These are phyloP conservation scores for Daedaleopsis sinensis DNA, from an alignment of 768 basidiomycete species.

Conservation along the genomic window DNA sequence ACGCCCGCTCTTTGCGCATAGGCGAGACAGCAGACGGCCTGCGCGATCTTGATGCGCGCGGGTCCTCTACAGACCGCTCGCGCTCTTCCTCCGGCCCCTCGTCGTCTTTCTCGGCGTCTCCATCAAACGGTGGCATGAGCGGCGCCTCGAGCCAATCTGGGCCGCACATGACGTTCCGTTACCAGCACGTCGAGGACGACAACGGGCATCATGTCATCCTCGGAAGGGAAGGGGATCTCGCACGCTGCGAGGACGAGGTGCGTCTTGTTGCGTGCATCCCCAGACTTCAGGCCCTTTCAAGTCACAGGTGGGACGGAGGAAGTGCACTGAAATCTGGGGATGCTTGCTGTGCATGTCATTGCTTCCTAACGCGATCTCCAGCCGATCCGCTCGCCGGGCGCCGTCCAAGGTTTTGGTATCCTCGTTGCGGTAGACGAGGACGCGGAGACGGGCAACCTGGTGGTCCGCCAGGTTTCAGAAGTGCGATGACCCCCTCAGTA, in stretches of 20 bases:
- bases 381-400: slow-evolving; percentile 83
- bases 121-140: slow-evolving; percentile 16
- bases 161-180: slow-evolving; percentile 59
- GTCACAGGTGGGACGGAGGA: no score
- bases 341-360: no score
- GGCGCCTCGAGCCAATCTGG: slow-evolving; percentile 29
- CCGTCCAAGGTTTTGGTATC: slow-evolving; percentile 84
- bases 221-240: slow-evolving; percentile 67
- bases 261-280: no score
- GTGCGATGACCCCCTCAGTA: slow-evolving; percentile 36
- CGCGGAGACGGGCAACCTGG: slow-evolving; percentile 51
- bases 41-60: slow-evolving; percentile 1
- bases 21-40: no score
- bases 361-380: slow-evolving; percentile 25
- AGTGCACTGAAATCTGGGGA: no score
- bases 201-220: slow-evolving; percentile 72
- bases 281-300: no score
- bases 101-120: slow-evolving; percentile 4
- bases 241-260: slow-evolving; percentile 77
- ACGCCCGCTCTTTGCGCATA: not conserved
- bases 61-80: slow-evolving; percentile 4
- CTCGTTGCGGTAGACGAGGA: slow-evolving; percentile 70
- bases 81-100: slow-evolving; percentile 2
- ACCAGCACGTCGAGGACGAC: slow-evolving; percentile 62
- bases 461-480: slow-evolving; percentile 81